Conservation (phyloP, 768 basidiomycete species). For the Xerocomus spinulosus region DNA sequence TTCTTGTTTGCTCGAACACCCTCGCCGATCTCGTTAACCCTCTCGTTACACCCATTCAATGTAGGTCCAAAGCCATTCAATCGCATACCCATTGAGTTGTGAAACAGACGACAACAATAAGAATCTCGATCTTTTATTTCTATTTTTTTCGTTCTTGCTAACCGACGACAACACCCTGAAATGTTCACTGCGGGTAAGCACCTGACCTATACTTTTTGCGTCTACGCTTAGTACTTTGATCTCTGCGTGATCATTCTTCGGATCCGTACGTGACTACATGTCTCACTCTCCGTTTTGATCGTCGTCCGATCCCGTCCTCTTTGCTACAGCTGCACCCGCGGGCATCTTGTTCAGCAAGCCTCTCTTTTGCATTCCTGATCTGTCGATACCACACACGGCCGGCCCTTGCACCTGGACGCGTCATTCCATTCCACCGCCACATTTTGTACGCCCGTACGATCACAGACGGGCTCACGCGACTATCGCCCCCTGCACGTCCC, state of each 20-base stretch:
- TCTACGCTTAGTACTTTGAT: too few species aligned
- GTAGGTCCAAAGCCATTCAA: conserved; percentile 38
- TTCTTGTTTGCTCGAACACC: conserved; percentile 57
- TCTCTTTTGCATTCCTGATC: too few species aligned
- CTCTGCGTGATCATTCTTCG: too few species aligned
- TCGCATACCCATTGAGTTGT: conserved; percentile 4
- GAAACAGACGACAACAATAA: conserved; percentile 21
- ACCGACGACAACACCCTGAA: conserved; percentile 67
- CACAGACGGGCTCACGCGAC: too few species aligned
- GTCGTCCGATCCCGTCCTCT: conserved; percentile 5
- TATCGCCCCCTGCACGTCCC: too few species aligned
- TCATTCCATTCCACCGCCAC: too few species aligned
- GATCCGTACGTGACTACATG: too few species aligned
- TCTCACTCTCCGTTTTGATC: conserved; percentile 15
- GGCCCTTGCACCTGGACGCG: too few species aligned
- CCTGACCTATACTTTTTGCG: conserved; percentile 2
- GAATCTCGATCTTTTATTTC: conserved; percentile 60
- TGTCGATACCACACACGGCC: too few species aligned
- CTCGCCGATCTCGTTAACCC: conserved; percentile 70
- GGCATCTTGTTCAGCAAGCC: too few species aligned
- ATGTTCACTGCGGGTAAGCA: conserved; percentile 64
- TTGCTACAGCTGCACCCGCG: too few species aligned
- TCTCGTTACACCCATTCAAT: conserved; percentile 47
- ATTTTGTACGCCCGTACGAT: too few species aligned
- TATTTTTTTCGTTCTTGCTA: conserved; percentile 59